Evolutionary conservation across 2,329 filamentous ascomycete species (phyloP).

Genomic region (Trichoderma polysporum): DNA sequence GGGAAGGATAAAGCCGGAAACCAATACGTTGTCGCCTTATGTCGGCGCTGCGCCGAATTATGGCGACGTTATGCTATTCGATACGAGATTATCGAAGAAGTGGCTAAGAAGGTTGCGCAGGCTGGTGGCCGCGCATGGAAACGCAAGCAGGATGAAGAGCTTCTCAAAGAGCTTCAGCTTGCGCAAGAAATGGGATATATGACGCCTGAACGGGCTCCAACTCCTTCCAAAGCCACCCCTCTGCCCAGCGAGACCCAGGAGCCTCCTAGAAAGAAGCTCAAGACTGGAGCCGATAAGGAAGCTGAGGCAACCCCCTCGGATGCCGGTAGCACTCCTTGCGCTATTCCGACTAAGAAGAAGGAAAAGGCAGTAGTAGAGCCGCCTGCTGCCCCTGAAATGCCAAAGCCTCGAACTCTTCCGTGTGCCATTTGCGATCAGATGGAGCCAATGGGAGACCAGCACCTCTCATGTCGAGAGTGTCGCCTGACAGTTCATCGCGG

Average conservation of each 20-base stretch:
- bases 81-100: slow-evolving; percentile 91
- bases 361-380: slow-evolving; percentile 57
- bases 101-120: slow-evolving; percentile 80
- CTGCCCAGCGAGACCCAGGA: slow-evolving; percentile 40
- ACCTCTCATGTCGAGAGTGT: slow-evolving; percentile 81
- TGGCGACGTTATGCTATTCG: slow-evolving; percentile 96
- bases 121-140: slow-evolving; percentile 82
- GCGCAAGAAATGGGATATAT: slow-evolving; percentile 59
- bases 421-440: slow-evolving; percentile 81
- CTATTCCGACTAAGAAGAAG: slow-evolving; percentile 48
- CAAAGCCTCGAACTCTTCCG: slow-evolving; percentile 74
- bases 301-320: slow-evolving; percentile 49
- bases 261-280: slow-evolving; percentile 65
- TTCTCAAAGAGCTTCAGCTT: slow-evolving; percentile 69
- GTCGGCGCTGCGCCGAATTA: slow-evolving; percentile 83
- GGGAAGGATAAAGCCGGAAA: slow-evolving; percentile 71
- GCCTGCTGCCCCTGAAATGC: slow-evolving; percentile 69
- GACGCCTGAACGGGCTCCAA: slow-evolving; percentile 45
- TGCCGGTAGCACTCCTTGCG: slow-evolving; percentile 41
- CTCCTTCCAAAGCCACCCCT: slow-evolving; percentile 30
- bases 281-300: slow-evolving; percentile 54
- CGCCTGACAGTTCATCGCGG: slow-evolving; percentile 85
- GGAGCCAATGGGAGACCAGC: slow-evolving; percentile 69
- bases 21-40: slow-evolving; percentile 77
- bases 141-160: slow-evolving; percentile 86